Conservation (phyloP, 352 stramenopile species). For the Elongisporangium anandrum region DNA sequence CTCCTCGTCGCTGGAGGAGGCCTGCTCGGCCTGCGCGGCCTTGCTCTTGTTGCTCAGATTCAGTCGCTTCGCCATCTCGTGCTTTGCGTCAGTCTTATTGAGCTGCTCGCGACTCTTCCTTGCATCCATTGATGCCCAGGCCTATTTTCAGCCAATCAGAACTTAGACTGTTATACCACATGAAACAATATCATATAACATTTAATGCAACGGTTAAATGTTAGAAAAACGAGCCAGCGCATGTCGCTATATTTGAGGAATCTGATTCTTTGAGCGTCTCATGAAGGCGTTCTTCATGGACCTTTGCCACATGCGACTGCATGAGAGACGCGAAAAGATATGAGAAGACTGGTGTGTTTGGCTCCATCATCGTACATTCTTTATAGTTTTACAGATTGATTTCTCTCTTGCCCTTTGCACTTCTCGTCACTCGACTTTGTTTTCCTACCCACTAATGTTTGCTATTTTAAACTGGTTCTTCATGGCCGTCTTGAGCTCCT, state of each 20-base stretch:
- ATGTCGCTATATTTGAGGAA: neutral
- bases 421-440: constrained; percentile 13
- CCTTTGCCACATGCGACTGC: too few species aligned
- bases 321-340: too few species aligned
- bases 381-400: neutral
- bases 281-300: too few species aligned
- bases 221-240: neutral
- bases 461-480: neutral
- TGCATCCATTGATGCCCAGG: neutral
- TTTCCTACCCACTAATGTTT: constrained; percentile 7
- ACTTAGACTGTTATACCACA: too few species aligned
- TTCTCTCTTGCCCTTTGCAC: constrained; percentile 4
- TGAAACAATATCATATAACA: too few species aligned
- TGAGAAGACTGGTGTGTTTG: too few species aligned
- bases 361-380: neutral
- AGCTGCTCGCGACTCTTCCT: constrained; percentile 7
- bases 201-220: neutral
- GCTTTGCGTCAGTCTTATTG: neutral
- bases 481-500: neutral
- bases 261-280: neutral
- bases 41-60: constrained; percentile 50
- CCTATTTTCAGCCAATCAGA: neutral
- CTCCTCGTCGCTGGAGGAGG: constrained; percentile 35
- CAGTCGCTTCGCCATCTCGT: constrained; percentile 56
- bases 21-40: constrained; percentile 26